phyloP scores from a whole-genome alignment of 1,284 basidiomycete genomes.

The Moesziomyces globuligerus region DNA sequence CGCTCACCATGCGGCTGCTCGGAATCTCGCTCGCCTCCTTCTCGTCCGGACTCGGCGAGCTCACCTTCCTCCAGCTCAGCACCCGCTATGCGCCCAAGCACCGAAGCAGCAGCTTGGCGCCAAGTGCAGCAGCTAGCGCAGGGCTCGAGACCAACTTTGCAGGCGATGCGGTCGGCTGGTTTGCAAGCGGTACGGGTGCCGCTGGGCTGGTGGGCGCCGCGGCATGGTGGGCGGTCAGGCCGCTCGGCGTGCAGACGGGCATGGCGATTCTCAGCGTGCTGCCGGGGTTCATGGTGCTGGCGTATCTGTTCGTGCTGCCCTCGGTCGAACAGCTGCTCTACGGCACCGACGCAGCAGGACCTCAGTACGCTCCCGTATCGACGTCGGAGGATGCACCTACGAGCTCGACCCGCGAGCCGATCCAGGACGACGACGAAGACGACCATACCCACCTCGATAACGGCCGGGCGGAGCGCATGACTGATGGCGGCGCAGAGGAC shows the following conservation, averaged over 20 bases:
- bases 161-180: constrained; percentile 62
- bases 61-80: constrained; percentile 92
- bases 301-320: constrained; percentile 52
- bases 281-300: constrained; percentile 55
- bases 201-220: constrained; percentile 92
- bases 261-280: constrained; percentile 72
- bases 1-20: constrained; percentile 77
- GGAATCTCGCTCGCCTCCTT: constrained; percentile 92
- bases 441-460: constrained; percentile 1
- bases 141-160: constrained; percentile 35
- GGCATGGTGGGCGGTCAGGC: constrained; percentile 92
- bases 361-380: constrained; percentile 19
- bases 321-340: constrained; percentile 21
- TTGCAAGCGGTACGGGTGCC: constrained; percentile 83
- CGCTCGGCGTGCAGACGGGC: constrained; percentile 82
- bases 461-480: constrained; percentile 1
- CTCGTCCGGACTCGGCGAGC: constrained; percentile 90
- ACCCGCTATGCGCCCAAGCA: constrained; percentile 72
- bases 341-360: neutral
- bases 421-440: neutral
- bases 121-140: constrained; percentile 4
- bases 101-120: constrained; percentile 3
- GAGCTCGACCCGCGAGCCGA: neutral
- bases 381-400: constrained; percentile 9
- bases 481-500: neutral